Conservation (phyloP, 2,329 filamentous ascomycete species). For the Arthrobotrys sinensis region DNA sequence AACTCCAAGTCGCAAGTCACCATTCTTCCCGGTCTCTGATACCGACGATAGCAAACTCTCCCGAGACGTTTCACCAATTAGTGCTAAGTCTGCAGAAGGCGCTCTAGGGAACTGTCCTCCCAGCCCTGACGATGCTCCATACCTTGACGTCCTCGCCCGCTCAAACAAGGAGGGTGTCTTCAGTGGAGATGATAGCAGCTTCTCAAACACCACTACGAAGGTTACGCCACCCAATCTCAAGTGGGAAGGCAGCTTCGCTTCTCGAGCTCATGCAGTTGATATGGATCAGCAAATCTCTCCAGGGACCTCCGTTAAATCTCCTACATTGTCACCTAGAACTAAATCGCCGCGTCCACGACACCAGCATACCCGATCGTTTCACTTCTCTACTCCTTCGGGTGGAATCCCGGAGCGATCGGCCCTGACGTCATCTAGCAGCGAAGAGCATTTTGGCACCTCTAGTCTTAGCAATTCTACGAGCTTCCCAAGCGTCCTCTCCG, state of each 20-base stretch:
- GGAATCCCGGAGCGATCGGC: conserved; percentile 40
- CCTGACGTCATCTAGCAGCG: conserved; percentile 64
- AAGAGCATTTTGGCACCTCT: conserved; percentile 64
- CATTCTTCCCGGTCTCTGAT: conserved; percentile 46
- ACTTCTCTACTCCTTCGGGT: conserved; percentile 36
- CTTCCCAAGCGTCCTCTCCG: conserved; percentile 63
- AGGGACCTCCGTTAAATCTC: conserved; percentile 61
- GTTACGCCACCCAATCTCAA: conserved; percentile 56
- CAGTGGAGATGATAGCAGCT: conserved; percentile 61
- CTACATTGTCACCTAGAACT: conserved; percentile 49
- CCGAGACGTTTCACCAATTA: conserved; percentile 54
- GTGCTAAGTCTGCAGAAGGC: conserved; percentile 59
- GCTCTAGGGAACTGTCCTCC: conserved; percentile 60
- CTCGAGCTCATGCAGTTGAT: conserved; percentile 53
- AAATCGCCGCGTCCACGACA: conserved; percentile 53
- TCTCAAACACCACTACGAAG: conserved; percentile 61
- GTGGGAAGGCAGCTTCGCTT: conserved; percentile 41
- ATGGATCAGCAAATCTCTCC: conserved; percentile 61
- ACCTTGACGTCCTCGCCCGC: conserved; percentile 58
- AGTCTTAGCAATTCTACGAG: conserved; percentile 65
- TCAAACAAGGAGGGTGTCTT: conserved; percentile 60
- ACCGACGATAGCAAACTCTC: conserved; percentile 50
- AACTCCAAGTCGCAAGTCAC: conserved; percentile 43
- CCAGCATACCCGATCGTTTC: conserved; percentile 56
- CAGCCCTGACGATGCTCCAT: conserved; percentile 63